Evolutionary conservation across 2,329 filamentous ascomycete genomes (phyloP).

Genomic region (Penicillium sp.): DNA sequence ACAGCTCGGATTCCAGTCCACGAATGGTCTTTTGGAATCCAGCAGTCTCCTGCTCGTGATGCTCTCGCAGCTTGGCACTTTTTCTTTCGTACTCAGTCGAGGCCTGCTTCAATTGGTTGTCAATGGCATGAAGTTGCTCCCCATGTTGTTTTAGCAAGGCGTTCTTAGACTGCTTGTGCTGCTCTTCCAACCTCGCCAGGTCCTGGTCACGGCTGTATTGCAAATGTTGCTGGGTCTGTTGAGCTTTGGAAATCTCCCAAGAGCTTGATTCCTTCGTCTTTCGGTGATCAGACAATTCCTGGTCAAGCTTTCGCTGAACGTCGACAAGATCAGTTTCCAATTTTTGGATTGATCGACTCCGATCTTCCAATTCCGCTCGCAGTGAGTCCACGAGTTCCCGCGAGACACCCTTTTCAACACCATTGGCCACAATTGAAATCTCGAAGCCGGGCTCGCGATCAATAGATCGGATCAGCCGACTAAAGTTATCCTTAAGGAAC

Average conservation of each 20-base stretch:
- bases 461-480: slow-evolving; percentile 76
- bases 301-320: slow-evolving; percentile 59
- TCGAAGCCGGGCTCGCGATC: slow-evolving; percentile 90
- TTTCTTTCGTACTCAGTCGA: slow-evolving; percentile 42
- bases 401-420: slow-evolving; percentile 86
- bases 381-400: slow-evolving; percentile 87
- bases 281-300: slow-evolving; percentile 72
- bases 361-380: slow-evolving; percentile 73
- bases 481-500: slow-evolving; percentile 95
- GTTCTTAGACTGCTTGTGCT: slow-evolving; percentile 45
- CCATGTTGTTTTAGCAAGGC: slow-evolving; percentile 45
- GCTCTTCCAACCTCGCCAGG: slow-evolving; percentile 47
- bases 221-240: slow-evolving; percentile 68
- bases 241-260: slow-evolving; percentile 59
- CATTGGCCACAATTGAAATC: slow-evolving; percentile 75
- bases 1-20: slow-evolving; percentile 53
- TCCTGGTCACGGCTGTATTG: slow-evolving; percentile 71
- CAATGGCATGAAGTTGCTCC: slow-evolving; percentile 49
- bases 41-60: slow-evolving; percentile 62
- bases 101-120: slow-evolving; percentile 49
- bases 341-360: slow-evolving; percentile 60
- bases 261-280: slow-evolving; percentile 61
- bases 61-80: slow-evolving; percentile 37
- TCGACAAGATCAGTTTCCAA: slow-evolving; percentile 57
- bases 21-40: slow-evolving; percentile 63